These are phyloP conservation scores for Agrostemma githago DNA, from an alignment of 148 eudicot species.

Conservation along the genomic window DNA sequence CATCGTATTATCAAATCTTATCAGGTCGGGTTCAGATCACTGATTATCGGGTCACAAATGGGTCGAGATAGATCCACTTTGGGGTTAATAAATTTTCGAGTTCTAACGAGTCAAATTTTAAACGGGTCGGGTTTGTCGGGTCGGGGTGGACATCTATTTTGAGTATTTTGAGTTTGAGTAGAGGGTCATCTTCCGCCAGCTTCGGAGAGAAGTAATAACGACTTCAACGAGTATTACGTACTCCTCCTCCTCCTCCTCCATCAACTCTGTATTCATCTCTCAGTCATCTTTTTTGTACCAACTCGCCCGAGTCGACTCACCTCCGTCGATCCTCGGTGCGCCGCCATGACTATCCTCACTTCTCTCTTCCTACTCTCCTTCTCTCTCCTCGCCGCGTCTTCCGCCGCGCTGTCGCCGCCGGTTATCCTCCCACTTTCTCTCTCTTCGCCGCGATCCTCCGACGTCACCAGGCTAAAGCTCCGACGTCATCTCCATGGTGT, in stretches of 20 bases:
- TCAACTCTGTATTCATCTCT: background rate
- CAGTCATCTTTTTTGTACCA: background rate
- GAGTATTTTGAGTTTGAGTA: too few relatives aligned
- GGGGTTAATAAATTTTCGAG: too few relatives aligned
- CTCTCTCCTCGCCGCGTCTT: conserved; percentile 19
- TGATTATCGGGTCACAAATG: too few relatives aligned
- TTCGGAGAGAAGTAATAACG: too few relatives aligned
- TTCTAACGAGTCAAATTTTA: too few relatives aligned
- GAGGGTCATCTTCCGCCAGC: too few relatives aligned
- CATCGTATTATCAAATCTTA: too few relatives aligned
- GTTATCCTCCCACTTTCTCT: conserved; percentile 53
- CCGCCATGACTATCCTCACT: conserved; percentile 19
- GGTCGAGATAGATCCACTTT: too few relatives aligned
- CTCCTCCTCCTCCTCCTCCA: background rate
- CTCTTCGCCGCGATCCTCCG: conserved; percentile 28
- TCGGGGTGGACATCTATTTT: too few relatives aligned
- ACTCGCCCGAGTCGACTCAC: conserved; percentile 17
- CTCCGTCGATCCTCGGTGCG: conserved; percentile 14
- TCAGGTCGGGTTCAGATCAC: too few relatives aligned
- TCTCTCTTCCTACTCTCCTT: conserved; percentile 9
- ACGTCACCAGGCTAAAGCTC: background rate
- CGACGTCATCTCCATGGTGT: conserved; percentile 54
- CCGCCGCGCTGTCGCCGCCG: conserved; percentile 17
- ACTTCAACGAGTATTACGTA: background rate
- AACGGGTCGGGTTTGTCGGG: too few relatives aligned